Evolutionary conservation across 371 early-diverging fungal genomes (phyloP), one percentile per base, ranked within the genome.

Genomic region (Saksenaea oblongispora): DNA sequence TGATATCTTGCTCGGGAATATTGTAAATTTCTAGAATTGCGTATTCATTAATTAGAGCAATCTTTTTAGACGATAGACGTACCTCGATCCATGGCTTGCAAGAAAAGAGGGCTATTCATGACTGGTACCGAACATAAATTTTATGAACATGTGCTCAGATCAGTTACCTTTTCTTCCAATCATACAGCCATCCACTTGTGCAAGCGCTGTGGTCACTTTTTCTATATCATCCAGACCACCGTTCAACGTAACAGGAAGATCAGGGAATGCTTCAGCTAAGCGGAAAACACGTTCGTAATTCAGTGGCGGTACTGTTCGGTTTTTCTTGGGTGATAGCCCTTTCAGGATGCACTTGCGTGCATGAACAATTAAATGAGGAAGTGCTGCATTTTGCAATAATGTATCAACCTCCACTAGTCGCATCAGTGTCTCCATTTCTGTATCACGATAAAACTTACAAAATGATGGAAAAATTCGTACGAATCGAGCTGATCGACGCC

Each of bases 321-420:
- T 97, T 63, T 95, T 88, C 61, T 88, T 87, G 0, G 97, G 95
- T 18, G 91, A 90, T 5, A 95, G 67, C 0, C 95, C 95, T 41
- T 88, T 83, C 15, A 97, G 80, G 76, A 89, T 87, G 36, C 94
- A 93, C 67, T 93, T 93, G 42, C 97, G 82, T 1, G 96, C 93
- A 77, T 97, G 97, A 9, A 97, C 80, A 65, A 94, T 89, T 58
- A 95, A 66, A 60, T 88, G 87, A 0, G 59, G 79, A 28, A 56
- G 67, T 55, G 60, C 76, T 68, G 72, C 67, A 44, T 62, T 71
- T 8, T 61, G 56, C 34, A 74, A 65, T 18, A 75, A 54, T 18
- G 84, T 83, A n/a, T 79, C 66, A 9, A 78, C 73, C 75, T 74
- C 22, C 2, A n/a, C 39, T 14, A 39, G 2, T 3, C n/a, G 31